A percentile compares a stretch with the other conserved stretches of the same genome.
Evolutionary conservation across 306 rosid genomes (phyloP).

Genomic region (Citrullus mucosospermus): DNA sequence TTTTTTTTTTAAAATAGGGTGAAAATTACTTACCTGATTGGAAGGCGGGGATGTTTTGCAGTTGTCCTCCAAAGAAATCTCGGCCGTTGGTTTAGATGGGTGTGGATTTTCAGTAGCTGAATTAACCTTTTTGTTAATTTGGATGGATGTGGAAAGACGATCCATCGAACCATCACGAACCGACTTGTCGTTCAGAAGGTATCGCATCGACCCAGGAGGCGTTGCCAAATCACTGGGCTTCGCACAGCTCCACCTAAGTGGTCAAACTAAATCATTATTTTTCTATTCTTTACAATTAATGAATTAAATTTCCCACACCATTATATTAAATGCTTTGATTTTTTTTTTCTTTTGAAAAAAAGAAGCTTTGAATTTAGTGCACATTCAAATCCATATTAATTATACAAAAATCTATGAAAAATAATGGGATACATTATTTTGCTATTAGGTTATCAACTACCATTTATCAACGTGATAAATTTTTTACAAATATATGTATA

Average conservation of each 20-base stretch:
- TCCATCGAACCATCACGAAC: conserved; percentile 32
- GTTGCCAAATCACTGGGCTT: conserved; percentile 30
- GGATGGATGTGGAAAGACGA: conserved; percentile 20
- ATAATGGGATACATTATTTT: too few species aligned
- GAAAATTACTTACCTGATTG: conserved; percentile 40
- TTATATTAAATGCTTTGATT: too few species aligned
- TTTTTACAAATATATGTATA: too few species aligned
- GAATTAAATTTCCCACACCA: neutral
- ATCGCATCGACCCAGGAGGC: conserved; percentile 65
- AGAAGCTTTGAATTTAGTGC: too few species aligned
- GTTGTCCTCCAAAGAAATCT: neutral
- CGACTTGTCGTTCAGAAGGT: conserved; percentile 37
- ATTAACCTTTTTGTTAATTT: conserved; percentile 14
- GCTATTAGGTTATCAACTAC: too few species aligned
- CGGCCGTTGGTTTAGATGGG: conserved; percentile 9
- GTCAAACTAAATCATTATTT: neutral
- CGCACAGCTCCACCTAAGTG: conserved; percentile 19
- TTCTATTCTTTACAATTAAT: too few species aligned
- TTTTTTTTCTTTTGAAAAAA: too few species aligned
- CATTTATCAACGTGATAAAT: too few species aligned
- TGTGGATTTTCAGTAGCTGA: conserved; percentile 9
- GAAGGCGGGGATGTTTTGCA: conserved; percentile 17
- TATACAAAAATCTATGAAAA: too few species aligned
- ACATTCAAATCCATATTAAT: too few species aligned
- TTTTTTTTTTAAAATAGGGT: neutral